Conservation (phyloP, 2,329 filamentous ascomycete genomes). For the Exophiala mesophila region DNA sequence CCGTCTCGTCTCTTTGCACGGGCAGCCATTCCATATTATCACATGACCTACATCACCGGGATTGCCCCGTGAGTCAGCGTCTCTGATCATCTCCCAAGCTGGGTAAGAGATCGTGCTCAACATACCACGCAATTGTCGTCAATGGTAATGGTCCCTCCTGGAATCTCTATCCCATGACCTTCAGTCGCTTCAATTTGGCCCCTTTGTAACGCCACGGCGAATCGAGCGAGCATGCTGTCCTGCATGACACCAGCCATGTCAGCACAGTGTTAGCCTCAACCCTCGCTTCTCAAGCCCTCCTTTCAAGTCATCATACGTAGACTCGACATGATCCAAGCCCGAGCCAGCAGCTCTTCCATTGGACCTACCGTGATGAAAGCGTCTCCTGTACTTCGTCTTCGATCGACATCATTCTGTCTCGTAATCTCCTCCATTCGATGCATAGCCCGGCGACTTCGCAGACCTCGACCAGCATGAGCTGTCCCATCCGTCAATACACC, state of each 20-base stretch:
- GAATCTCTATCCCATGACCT: conserved; percentile 29
- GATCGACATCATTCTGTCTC: conserved; percentile 57
- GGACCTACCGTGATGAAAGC: conserved; percentile 51
- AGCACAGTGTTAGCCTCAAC: conserved; percentile 19
- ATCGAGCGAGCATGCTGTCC: conserved; percentile 45
- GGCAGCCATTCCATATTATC: not conserved
- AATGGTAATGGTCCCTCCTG: conserved; percentile 34
- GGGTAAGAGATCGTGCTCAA: conserved; percentile 7
- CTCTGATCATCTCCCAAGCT: conserved; percentile 1
- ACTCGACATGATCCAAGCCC: conserved; percentile 23
- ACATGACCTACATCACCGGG: too few species aligned
- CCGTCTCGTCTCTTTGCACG: too few species aligned
- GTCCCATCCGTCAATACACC: conserved; percentile 9
- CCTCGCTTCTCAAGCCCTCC: too few species aligned
- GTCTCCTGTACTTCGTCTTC: conserved; percentile 54
- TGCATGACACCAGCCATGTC: conserved; percentile 26
- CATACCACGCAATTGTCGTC: conserved; percentile 44
- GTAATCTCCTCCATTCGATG: conserved; percentile 58
- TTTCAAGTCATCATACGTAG: too few species aligned
- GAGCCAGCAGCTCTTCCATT: conserved; percentile 25
- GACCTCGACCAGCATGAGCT: conserved; percentile 32
- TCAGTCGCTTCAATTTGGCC: conserved; percentile 31
- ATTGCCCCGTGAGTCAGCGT: too few species aligned
- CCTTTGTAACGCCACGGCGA: conserved; percentile 40
- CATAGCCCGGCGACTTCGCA: conserved; percentile 55